Evolutionary conservation across 208 protist species (phyloP).

Genomic region (Perkinsela sp.): DNA sequence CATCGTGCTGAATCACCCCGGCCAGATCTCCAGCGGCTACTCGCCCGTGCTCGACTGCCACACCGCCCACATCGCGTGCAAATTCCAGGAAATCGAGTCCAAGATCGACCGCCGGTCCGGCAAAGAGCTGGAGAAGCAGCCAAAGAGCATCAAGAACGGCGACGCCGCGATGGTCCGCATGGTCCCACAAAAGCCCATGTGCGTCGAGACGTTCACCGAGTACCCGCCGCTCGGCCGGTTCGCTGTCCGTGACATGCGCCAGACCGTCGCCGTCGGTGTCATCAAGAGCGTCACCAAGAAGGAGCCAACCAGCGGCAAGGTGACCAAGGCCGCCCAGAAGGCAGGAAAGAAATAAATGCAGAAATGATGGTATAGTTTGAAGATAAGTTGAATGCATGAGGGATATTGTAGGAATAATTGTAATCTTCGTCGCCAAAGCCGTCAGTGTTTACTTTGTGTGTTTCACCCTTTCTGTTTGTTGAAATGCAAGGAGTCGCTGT

Average conservation of each 20-base stretch:
- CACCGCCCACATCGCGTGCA: conserved; percentile 73
- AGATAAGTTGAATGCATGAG: no score
- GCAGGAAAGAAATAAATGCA: not conserved
- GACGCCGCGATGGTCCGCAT: conserved; percentile 66
- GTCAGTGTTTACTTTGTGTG: no score
- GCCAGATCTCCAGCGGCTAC: conserved; percentile 60
- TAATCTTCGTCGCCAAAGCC: no score
- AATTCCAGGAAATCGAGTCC: conserved; percentile 45
- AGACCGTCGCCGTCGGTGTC: conserved; percentile 82
- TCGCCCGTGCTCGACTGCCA: conserved; percentile 66
- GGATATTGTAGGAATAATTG: no score
- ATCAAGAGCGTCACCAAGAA: conserved; percentile 28
- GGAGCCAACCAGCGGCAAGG: not conserved
- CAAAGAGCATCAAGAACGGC: conserved; percentile 60
- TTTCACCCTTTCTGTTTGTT: no score
- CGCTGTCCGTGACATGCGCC: conserved; percentile 71
- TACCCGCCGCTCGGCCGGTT: conserved; percentile 81
- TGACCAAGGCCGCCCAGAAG: not conserved
- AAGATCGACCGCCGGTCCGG: conserved; percentile 70
- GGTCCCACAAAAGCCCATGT: conserved; percentile 61
- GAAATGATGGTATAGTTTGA: no score
- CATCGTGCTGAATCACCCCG: conserved; percentile 71
- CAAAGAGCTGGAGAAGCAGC: conserved; percentile 55
- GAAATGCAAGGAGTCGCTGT: no score
- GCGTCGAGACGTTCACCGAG: conserved; percentile 71